phyloP scores from a whole-genome alignment of 345 rosid species.

The Eucalyptus decipiens region DNA sequence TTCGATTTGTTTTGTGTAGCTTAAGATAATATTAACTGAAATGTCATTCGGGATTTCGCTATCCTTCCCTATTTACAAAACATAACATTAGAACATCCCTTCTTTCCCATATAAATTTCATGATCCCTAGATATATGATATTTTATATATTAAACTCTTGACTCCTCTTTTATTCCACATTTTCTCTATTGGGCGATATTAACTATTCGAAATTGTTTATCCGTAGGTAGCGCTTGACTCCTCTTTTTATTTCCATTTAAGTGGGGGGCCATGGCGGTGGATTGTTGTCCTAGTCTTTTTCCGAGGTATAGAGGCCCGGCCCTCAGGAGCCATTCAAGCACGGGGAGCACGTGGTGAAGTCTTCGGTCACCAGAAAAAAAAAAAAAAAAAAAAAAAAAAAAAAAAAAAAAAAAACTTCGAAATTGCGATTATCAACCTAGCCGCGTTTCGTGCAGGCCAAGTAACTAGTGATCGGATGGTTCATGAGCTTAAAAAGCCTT shows the following conservation, averaged over 20 bases:
- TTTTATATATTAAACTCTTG: background rate
- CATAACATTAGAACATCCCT: background rate
- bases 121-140: background rate
- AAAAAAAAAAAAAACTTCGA: background rate
- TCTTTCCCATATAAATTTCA: background rate
- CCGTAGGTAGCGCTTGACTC: too few relatives aligned
- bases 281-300: too few relatives aligned
- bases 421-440: background rate
- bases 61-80: background rate
- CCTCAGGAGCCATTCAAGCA: too few relatives aligned
- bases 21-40: background rate
- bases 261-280: too few relatives aligned
- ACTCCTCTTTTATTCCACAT: background rate
- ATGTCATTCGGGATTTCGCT: background rate
- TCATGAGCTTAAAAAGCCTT: background rate
- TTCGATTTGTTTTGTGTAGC: accelerated
- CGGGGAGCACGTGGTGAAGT: too few relatives aligned
- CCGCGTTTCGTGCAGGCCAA: background rate
- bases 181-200: background rate
- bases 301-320: too few relatives aligned
- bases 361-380: too few relatives aligned
- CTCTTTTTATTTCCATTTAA: too few relatives aligned
- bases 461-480: background rate
- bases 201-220: background rate
- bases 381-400: too few relatives aligned